Base-by-base conservation (phyloP, 1,139 yeast species). In the Nematodospora anomalae region DNA sequence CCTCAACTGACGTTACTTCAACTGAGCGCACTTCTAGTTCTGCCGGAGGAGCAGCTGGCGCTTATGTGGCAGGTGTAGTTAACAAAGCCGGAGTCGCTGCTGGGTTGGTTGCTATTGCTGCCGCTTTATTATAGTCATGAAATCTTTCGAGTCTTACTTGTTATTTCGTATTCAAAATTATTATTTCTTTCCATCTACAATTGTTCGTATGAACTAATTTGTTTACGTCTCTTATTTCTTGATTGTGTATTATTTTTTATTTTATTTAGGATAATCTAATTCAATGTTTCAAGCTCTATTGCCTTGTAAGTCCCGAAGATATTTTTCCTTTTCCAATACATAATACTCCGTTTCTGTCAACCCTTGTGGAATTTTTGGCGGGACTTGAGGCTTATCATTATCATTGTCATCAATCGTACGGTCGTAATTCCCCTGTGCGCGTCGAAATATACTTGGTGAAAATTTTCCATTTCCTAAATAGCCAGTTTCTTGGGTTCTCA, bases 351-450 rank as follows among this genome's bases (percentile, higher is more conserved):
- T 62, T 24, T 71, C 71, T 3, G 63, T 57, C 46, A 76, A 53
- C 0, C 81, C 81, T 26, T 60, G 50, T 0, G 81, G 81, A n/a
- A 75, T 67, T 51, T 74, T 75, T 2, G 80, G 79, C 2, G 81
- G 81, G 2, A 74, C 71, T 14, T 51, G 52, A 0, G 80, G 79
- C 34, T 71, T 66, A 30, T 52, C 28, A 22, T 28, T 33, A 4
- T 35, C 52, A 30, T 54, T 59, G 28, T 47, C 52, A 20, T 59
- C 60, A 16, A 33, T 28, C 4, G 26, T 14, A 20, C 32, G 10
- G 11, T 14, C 13, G 33, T 46, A 31, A 48, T 50, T 9, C 10
- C 13, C 11, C 5, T 24, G 30, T 11, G 14, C 28, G 40, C 62
- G 43, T 39, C 62, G 65, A 43, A 70, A 71, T 3, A 70, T 58